Base-by-base conservation (phyloP, 768 basidiomycete species). In the Albatrellus ellisii region DNA sequence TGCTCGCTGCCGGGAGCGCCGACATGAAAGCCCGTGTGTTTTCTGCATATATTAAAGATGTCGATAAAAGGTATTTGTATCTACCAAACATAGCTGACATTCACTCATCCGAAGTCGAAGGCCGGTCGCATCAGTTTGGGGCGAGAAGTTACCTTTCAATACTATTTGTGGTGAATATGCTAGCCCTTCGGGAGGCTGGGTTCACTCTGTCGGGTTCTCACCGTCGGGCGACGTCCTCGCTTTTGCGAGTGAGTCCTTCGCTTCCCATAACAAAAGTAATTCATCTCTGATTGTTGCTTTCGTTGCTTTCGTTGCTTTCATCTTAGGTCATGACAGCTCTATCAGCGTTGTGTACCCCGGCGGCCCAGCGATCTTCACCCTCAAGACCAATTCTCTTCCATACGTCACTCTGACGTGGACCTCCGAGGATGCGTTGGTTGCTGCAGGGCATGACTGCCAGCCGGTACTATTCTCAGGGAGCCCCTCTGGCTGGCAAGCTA, bases 11-110 rank as follows among this genome's bases (percentile, higher is more conserved):
- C 26, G 95, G 95, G n/a, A 81, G 88, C 45, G 91, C 94, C 0
- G 95, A 99, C 56, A 89, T 89, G 77, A 94, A 94, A 62, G 95
- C 95, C 9, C 75, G 92, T 15, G 95, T 99, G 6, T 87, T 98
- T 61, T 97, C 92, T 1, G 95, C 91, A 3, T 98, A 89, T 61
- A 92, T 98, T 66, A 99, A 99, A 68, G 95, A 95, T 52, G 79
- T 97, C 17, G 95, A 99, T 57, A 77, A 86, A 55, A 85, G 79
- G 94, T 84, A 50, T 49, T 29, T 29, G 68, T 55, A 20, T 5
- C n/a, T n/a, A n/a, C n/a, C n/a, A n/a, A n/a, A n/a, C n/a, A n/a
- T n/a, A n/a, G n/a, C n/a, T n/a, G n/a, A n/a, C n/a, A n/a, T n/a
- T 18, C 38, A 26, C 7, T 41, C 15, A 9, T 34, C 34, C 2